Conservation (phyloP, 306 rosid species). For the Acacia melanoxylon region DNA sequence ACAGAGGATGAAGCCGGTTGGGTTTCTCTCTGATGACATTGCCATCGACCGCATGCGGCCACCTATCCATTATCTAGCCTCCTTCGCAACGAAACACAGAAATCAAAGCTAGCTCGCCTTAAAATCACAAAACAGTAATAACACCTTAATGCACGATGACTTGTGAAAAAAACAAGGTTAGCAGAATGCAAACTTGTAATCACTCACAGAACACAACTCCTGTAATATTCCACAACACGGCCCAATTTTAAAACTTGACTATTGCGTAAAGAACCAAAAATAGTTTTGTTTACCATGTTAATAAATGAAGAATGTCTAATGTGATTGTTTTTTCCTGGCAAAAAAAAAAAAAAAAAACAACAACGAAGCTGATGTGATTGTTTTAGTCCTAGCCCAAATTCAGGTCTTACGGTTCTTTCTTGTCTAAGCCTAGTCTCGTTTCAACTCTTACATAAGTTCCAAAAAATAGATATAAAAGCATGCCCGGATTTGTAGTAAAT, state of each 20-base stretch:
- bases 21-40: constrained; percentile 3
- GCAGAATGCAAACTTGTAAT: background rate
- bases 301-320: background rate
- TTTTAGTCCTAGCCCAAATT: too few relatives aligned
- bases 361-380: background rate
- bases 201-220: background rate
- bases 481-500: background rate
- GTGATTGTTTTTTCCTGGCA: background rate
- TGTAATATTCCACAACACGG: background rate
- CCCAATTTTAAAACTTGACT: background rate
- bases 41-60: constrained; percentile 3
- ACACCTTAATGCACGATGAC: background rate
- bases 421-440: background rate
- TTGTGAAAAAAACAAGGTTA: background rate
- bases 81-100: background rate
- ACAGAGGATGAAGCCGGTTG: background rate
- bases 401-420: background rate
- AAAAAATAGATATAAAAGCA: background rate
- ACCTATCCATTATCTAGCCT: constrained; percentile 17
- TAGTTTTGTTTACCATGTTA: background rate
- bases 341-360: too few relatives aligned
- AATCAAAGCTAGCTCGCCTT: constrained; percentile 13
- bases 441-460: background rate
- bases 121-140: background rate
- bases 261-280: background rate